Evolutionary conservation across 2,329 filamentous ascomycete species (phyloP), one percentile per base, ranked within the genome.

Genomic region (Scedosporium boydii): DNA sequence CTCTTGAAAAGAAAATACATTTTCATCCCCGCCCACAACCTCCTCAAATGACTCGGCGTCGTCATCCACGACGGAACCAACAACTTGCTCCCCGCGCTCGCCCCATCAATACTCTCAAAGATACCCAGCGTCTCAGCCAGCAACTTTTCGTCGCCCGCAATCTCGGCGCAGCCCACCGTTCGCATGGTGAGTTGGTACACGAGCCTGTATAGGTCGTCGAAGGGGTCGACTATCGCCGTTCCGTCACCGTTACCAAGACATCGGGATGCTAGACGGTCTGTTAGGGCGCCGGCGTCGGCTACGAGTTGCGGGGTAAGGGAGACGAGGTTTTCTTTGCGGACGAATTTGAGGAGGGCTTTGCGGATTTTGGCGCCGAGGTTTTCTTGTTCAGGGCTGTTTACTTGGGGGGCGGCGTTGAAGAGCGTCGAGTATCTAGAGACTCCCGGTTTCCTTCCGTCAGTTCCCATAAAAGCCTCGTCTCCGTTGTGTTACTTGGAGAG

Each of bases 131-230:
- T 77, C 44, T 74, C 70, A n/a, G 69, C 70, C 3, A 82, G 66
- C 21, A 80, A 67, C 5, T 65, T 65, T 0, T 75, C 73, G 59
- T 81, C 72, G 2, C 81, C 73, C 14, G 81, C 82, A 27, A 86
- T 77, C 51, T 86, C 83, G 38, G 78, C 73, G 60, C 76, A 76
- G 6, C 80, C 82, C 1, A 85, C 74, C 4, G 77, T 80, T 12
- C 83, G 77, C 73, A 85, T 83, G 3, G 81, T 85, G n/a, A 86
- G 74, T 67, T 79, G 76, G 69, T 80, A 86, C 1, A 85, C 75
- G 62, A 82, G 72, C 5, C 73, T 69, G 67, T 83, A 83, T 57
- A 85, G 73, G 67, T 75, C 75, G 42, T 82, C 75, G 66, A 85
- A 85, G 0, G 82, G 82, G 64, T 85, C 76, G 6, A 80, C 79